phyloP scores from a whole-genome alignment of 1,284 basidiomycete species.

The Psilocybe mexicana region DNA sequence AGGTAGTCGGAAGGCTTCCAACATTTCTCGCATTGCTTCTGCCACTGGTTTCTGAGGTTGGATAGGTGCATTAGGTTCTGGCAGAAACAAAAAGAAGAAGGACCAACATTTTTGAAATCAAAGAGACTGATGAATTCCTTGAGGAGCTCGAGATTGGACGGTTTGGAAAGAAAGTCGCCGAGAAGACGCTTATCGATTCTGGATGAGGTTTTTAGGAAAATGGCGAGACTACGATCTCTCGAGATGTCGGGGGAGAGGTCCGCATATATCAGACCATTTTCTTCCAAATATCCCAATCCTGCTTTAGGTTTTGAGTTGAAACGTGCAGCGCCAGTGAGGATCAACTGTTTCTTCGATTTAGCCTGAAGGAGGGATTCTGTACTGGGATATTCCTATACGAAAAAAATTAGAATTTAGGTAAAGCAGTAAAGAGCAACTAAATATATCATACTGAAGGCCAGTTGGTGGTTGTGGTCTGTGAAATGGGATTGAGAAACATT shows the following conservation, averaged over 20 bases:
- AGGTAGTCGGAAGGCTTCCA: conserved; percentile 94
- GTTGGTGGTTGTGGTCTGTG: conserved; percentile 27
- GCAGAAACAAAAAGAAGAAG: not conserved
- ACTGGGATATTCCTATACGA: conserved; percentile 49
- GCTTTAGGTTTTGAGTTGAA: conserved; percentile 98
- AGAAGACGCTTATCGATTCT: conserved; percentile 92
- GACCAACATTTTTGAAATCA: conserved; percentile 82
- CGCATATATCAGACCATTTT: conserved; percentile 81
- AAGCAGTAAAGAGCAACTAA: not conserved
- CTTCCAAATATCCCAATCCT: conserved; percentile 89
- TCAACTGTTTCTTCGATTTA: conserved; percentile 87
- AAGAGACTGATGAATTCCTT: conserved; percentile 89
- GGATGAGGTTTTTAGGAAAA: conserved; percentile 85
- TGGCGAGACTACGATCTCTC: conserved; percentile 68
- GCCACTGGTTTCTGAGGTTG: conserved; percentile 83
- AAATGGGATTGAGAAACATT: not conserved
- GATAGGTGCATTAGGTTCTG: conserved; percentile 12
- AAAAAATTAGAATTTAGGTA: not conserved
- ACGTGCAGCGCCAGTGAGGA: conserved; percentile 81
- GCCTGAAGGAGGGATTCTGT: conserved; percentile 64
- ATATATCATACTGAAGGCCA: conserved; percentile 61
- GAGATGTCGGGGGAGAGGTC: conserved; percentile 59
- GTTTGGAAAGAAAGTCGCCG: conserved; percentile 92
- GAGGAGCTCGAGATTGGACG: conserved; percentile 85
- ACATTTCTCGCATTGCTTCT: conserved; percentile 92